These are phyloP conservation scores for Tylopilus sp. DNA, from an alignment of 1,284 basidiomycete species.

Conservation along the genomic window DNA sequence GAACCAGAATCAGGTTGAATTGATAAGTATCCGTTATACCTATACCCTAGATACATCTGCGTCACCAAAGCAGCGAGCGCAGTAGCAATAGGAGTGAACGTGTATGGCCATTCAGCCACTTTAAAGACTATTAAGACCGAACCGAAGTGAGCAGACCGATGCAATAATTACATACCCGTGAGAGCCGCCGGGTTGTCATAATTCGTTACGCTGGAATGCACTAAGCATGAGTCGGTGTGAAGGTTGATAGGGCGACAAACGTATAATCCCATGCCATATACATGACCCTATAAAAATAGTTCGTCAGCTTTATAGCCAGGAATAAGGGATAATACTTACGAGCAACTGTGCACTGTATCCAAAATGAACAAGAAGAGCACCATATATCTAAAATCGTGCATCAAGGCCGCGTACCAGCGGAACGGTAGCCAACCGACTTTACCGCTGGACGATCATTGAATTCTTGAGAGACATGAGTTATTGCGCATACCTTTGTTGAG, in stretches of 20 bases:
- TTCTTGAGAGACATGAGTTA: slow-evolving; percentile 26
- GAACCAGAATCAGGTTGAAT: too few relatives aligned
- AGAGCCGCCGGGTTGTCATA: slow-evolving; percentile 13
- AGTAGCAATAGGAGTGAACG: slow-evolving; percentile 46
- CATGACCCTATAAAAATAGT: slow-evolving; percentile 6
- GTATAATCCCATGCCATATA: slow-evolving; percentile 19
- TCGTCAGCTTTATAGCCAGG: neutral
- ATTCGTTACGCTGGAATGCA: slow-evolving; percentile 10
- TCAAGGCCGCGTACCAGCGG: neutral
- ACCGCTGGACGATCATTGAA: slow-evolving; percentile 41
- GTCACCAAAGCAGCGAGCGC: slow-evolving; percentile 45
- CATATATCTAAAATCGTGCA: slow-evolving; percentile 28
- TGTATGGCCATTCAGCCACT: slow-evolving; percentile 39
- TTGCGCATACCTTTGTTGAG: neutral
- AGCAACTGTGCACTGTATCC: slow-evolving; percentile 45
- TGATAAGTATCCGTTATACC: too few relatives aligned
- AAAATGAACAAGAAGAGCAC: slow-evolving; percentile 41
- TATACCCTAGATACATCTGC: slow-evolving; percentile 26
- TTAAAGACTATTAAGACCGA: neutral
- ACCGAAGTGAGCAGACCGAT: neutral
- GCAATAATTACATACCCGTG: slow-evolving; percentile 6
- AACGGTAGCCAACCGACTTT: slow-evolving; percentile 6
- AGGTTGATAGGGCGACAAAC: neutral
- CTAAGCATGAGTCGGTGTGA: neutral
- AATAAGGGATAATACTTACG: slow-evolving; percentile 9